These are phyloP conservation scores for Saccharum spontaneum DNA, from an alignment of 176 grass and related monocot species.

Conservation along the genomic window DNA sequence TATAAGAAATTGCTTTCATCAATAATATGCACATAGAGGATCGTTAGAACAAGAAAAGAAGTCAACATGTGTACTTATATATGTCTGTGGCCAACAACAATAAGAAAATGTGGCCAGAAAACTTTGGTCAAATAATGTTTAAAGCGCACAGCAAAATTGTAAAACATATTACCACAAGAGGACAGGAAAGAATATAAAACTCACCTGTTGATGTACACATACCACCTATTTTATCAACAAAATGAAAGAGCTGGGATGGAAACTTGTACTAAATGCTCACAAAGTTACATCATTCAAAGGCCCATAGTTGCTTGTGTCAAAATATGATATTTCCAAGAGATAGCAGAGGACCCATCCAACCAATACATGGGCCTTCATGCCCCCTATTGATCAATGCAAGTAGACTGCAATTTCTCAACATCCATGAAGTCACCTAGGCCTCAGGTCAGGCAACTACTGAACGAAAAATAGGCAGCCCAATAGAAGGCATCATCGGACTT, in stretches of 20 bases:
- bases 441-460: neutral
- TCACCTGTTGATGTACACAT: neutral
- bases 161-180: neutral
- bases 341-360: conserved; percentile 3
- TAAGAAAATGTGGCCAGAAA: neutral
- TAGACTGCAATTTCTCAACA: neutral
- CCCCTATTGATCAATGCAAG: neutral
- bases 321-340: neutral
- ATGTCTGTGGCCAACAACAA: neutral
- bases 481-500: too few species aligned
- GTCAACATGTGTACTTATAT: neutral
- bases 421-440: neutral
- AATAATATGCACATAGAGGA: neutral
- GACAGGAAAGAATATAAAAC: neutral
- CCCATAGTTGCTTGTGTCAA: neutral
- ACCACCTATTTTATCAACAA: too few species aligned
- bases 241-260: neutral
- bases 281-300: neutral
- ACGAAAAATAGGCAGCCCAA: neutral
- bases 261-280: neutral
- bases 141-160: neutral
- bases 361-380: neutral
- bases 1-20: neutral
- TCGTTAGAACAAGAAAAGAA: neutral
- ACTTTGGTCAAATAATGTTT: neutral